Conservation (phyloP, 2,329 filamentous ascomycete genomes). For the Byssoonygena ceratinophila region DNA sequence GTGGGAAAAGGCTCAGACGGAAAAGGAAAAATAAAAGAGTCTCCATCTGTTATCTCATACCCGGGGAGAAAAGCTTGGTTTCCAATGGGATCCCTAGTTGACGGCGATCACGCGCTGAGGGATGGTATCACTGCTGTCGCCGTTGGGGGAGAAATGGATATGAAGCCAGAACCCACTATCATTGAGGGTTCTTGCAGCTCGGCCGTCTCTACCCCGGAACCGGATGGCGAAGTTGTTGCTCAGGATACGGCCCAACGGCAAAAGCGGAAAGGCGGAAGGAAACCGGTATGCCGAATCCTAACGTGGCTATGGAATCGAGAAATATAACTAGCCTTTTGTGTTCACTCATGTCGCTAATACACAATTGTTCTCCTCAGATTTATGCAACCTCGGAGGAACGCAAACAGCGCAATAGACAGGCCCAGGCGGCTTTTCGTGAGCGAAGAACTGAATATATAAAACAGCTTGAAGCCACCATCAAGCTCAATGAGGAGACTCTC, state of each 20-base stretch:
- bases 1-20: background rate
- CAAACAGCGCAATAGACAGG: conserved; percentile 94
- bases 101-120: conserved; percentile 30
- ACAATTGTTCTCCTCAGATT: conserved; percentile 49
- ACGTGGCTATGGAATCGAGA: conserved; percentile 15
- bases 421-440: conserved; percentile 93
- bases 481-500: conserved; percentile 88
- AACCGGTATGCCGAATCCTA: conserved; percentile 61
- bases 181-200: conserved; percentile 36
- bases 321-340: too few relatives aligned
- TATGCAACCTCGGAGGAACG: conserved; percentile 98
- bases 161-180: conserved; percentile 33
- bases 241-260: conserved; percentile 46
- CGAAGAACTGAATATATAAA: conserved; percentile 98
- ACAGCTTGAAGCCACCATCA: conserved; percentile 93
- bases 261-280: conserved; percentile 94
- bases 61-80: background rate
- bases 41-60: background rate
- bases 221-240: conserved; percentile 31
- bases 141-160: conserved; percentile 30
- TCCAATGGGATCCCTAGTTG: conserved; percentile 38
- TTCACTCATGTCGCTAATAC: conserved; percentile 7
- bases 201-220: conserved; percentile 38
- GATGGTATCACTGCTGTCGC: conserved; percentile 26
- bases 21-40: background rate